phyloP scores from a whole-genome alignment of 164 flowering plant genomes.

The Liquidambar formosana region DNA sequence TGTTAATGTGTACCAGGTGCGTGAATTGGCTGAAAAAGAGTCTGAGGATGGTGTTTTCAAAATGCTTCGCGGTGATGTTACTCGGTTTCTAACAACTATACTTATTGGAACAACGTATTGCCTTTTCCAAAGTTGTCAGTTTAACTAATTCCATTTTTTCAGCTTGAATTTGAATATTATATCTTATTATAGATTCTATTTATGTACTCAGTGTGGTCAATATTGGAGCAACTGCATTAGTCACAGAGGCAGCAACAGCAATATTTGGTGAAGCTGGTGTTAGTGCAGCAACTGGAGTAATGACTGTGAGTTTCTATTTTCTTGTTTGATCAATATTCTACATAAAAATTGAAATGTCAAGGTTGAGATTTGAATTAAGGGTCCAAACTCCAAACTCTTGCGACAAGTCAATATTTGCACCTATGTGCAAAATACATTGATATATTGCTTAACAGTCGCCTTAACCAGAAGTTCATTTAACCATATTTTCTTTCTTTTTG shows the following conservation, averaged over 20 bases:
- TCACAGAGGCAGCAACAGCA: slow-evolving; percentile 96
- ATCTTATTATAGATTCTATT: slow-evolving; percentile 28
- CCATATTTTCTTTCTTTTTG: neutral
- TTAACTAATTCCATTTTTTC: neutral
- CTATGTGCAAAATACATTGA: no score
- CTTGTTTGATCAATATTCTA: neutral
- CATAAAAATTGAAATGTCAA: neutral
- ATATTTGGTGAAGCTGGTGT: slow-evolving; percentile 99
- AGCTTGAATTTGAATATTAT: slow-evolving; percentile 12
- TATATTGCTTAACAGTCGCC: no score
- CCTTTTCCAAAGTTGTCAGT: slow-evolving; percentile 3
- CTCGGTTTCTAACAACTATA: slow-evolving; percentile 94
- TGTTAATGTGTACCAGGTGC: slow-evolving; percentile 52
- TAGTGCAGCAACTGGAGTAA: slow-evolving; percentile 96
- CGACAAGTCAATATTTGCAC: no score
- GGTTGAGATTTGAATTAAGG: neutral
- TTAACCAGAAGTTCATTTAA: neutral
- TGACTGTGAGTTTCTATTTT: slow-evolving; percentile 70
- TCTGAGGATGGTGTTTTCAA: slow-evolving; percentile 89
- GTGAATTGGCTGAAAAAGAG: slow-evolving; percentile 97
- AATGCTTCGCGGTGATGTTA: slow-evolving; percentile 93
- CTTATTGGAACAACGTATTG: slow-evolving; percentile 98
- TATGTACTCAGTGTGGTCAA: slow-evolving; percentile 75
- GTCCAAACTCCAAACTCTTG: no score
- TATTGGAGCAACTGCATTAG: slow-evolving; percentile 98